A percentile compares a stretch with the other conserved stretches of the same genome.
phyloP scores from a whole-genome alignment of 306 rosid species.

The Dicorynia guianensis region DNA sequence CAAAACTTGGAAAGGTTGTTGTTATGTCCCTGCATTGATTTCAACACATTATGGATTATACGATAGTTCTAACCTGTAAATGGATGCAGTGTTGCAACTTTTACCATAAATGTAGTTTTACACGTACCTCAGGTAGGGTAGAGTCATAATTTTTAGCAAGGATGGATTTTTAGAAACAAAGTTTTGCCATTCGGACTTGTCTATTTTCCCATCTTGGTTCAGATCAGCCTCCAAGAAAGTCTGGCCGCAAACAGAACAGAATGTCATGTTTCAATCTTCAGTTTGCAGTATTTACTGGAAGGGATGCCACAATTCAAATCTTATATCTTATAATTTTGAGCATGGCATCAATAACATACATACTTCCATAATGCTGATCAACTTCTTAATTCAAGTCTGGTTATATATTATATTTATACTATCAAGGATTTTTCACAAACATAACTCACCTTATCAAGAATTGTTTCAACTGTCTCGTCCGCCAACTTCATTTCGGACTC shows the following conservation, averaged over 20 bases:
- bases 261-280: slow-evolving; percentile 24
- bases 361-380: slow-evolving; percentile 4
- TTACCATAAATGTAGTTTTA: not conserved
- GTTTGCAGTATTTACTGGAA: not conserved
- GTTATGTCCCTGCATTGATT: slow-evolving; percentile 88
- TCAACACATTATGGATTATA: slow-evolving; percentile 24
- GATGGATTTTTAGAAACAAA: slow-evolving; percentile 89
- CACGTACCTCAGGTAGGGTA: slow-evolving; percentile 83
- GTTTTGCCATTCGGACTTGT: slow-evolving; percentile 69
- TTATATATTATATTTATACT: not conserved
- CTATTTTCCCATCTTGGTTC: slow-evolving; percentile 90
- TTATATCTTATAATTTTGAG: not conserved
- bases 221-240: slow-evolving; percentile 90
- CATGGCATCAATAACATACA: not conserved
- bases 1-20: slow-evolving; percentile 93
- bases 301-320: not conserved
- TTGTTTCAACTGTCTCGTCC: slow-evolving; percentile 83
- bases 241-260: slow-evolving; percentile 49
- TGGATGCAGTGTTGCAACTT: slow-evolving; percentile 14
- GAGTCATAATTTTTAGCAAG: slow-evolving; percentile 86
- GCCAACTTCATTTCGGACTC: slow-evolving; percentile 97
- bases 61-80: slow-evolving; percentile 7
- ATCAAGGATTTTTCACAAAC: not conserved
- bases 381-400: not conserved
- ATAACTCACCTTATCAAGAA: slow-evolving; percentile 79